Percentiles rank a stretch among this genome's conserved stretches.
These are phyloP conservation scores for Tympanopsis confertula DNA, from an alignment of 2,329 filamentous ascomycete genomes.

Conservation along the genomic window DNA sequence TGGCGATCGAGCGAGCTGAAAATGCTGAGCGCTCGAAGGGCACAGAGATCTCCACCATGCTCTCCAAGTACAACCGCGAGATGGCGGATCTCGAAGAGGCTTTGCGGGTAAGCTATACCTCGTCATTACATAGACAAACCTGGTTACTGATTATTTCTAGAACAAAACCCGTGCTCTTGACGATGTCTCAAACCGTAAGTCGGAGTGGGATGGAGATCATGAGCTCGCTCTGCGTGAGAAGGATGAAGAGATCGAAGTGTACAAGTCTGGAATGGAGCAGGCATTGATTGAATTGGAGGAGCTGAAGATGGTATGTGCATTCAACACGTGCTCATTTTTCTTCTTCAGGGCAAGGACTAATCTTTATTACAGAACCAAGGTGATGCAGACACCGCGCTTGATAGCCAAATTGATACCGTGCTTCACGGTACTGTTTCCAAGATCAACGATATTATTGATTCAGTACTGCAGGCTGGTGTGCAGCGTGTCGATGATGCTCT, in stretches of 20 bases:
- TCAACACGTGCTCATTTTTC: conserved; percentile 1
- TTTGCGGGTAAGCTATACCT: conserved; percentile 35
- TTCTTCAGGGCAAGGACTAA: not conserved
- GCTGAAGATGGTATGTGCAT: conserved; percentile 39
- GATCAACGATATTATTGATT: conserved; percentile 96
- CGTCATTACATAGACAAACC: not conserved
- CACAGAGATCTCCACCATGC: conserved; percentile 85
- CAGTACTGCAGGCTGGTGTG: conserved; percentile 84
- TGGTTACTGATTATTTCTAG: conserved; percentile 21
- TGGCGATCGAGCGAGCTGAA: conserved; percentile 84
- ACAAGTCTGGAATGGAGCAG: conserved; percentile 96
- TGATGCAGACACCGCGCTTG: conserved; percentile 68
- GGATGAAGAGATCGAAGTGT: conserved; percentile 94
- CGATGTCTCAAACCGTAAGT: conserved; percentile 65
- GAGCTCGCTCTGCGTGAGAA: conserved; percentile 81
- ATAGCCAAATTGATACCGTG: conserved; percentile 82
- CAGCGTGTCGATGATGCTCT: conserved; percentile 90
- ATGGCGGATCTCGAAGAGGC: conserved; percentile 94
- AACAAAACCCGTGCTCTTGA: conserved; percentile 82
- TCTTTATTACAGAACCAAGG: conserved; percentile 42
- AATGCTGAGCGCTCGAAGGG: conserved; percentile 88
- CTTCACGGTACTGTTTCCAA: conserved; percentile 79
- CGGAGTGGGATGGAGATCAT: conserved; percentile 74
- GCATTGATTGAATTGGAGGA: conserved; percentile 87
- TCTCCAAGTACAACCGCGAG: conserved; percentile 92